Evolutionary conservation across 2,329 filamentous ascomycete species (phyloP), one percentile per base, ranked within the genome.

Genomic region (Simplicillium sp.): DNA sequence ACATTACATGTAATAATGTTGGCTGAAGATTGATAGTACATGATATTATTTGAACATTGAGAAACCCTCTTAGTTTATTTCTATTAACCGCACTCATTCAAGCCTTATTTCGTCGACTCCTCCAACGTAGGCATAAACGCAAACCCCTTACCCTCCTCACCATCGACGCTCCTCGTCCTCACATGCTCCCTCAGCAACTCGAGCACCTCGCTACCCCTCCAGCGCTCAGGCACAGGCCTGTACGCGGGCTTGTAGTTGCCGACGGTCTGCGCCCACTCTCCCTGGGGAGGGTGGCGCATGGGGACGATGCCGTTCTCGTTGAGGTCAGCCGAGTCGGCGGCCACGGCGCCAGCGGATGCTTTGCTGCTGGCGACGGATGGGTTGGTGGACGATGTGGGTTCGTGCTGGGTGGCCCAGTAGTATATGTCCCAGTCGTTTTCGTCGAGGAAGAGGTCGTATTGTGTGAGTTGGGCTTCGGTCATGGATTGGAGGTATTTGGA

Each of bases 371-470:
- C 48, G 35, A 53, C 48, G 47, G 60, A 44, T 37, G 59, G 56
- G 53, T 59, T 53, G 48, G 66, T 60, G 40, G 59, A 49, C 43
- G 77, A 69, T 40, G 69, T 61, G 29, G 77, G 51, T 48, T 62
- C 60, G 52, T 87, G 80, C 64, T 98, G 92, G 13, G 92, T 98
- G 3, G 86, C 87, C 92, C 92, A 98, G 73, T 98, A 98, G 73
- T 98, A 98, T 46, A 98, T 96, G 61, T 98, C 92, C 92, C 92
- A 98, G 68, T 98, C 92, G 64, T 98, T 98, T 67, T 98, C 92
- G 64, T 98, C 92, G 42, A 98, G 80, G 70, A 98, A 94, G 20
- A 75, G 69, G 61, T 97, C 90, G 68, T 92, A 97, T 63, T 94
- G 78, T 52, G 76, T 65, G 52, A 97, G 80, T 57, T 94, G 84